Evolutionary conservation across 192 early-diverging fungal genomes (phyloP), one percentile per base, ranked within the genome.

Genomic region (Funneliformis mosseae): DNA sequence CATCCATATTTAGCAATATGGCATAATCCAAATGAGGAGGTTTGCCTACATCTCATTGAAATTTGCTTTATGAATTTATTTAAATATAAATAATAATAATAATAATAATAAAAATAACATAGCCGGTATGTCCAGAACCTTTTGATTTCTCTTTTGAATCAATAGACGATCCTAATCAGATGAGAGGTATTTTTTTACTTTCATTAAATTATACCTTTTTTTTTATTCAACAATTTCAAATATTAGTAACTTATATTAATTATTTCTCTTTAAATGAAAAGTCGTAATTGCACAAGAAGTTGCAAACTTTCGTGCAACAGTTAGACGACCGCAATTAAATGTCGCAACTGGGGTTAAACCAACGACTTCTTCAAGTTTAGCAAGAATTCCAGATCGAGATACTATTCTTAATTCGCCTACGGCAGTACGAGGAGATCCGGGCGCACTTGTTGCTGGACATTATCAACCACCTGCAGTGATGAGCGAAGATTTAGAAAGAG

Each of bases 1-100:
- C 97, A 98, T 84, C 93, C 94, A 7, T 98, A 95, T 85, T 82
- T 98, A 83, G 84, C 87, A n/a, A 85, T 86, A 38, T 89, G 90
- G 73, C 83, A 82, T 63, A 83, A 86, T 75, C 83, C 82, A 41
- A 63, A 76, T n/a, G 87, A 88, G 27, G 87, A 88, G 83, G 83
- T 82, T 45, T 50, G 11, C 2, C 42, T 42, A 64, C n/a, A 42
- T n/a, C 43, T 5, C 11, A 14, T 70, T 70, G 10, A 41, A 9
- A 42, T 42, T 42, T 16, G 16, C 7, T 8, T 21, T n/a, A n/a
- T n/a, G n/a, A n/a, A n/a, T 21, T 10, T 70, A 14, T 66, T 3
- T 12, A 4, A 4, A 64, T 9, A n/a, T n/a, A 59, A 59, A 18
- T 59, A 18, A 59, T n/a, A 18, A 18, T 12, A 59, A 59, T 59